Evolutionary conservation across 2,329 filamentous ascomycete genomes (phyloP), one percentile per base, ranked within the genome.

Genomic region (Zelopaecilomyces penicillatus): DNA sequence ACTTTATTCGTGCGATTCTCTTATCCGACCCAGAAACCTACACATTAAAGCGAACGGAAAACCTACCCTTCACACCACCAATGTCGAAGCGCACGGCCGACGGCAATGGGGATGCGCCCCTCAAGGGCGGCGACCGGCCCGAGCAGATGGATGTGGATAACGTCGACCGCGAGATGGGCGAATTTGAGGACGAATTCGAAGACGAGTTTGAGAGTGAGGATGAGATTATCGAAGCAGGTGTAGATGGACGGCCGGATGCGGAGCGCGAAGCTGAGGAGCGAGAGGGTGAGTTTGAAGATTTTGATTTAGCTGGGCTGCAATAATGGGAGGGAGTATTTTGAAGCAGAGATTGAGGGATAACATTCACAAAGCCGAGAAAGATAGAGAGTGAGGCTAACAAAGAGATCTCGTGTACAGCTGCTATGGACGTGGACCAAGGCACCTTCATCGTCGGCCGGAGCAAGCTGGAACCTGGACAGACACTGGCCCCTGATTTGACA

Each of bases 151-250:
- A 84, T 47, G 75, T 86, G 42, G 80, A 86, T 56, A 65, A 70
- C 54, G 65, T 69, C 52, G 62, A 69, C 52, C 70, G 71, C 59
- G 80, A 80, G 28, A 82, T 83, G 72, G 80, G 80, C 60, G 86
- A 97, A 54, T 97, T 94, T 52, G 93, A 95, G 61, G 93, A 96
- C 68, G 91, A 97, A 61, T 96, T 91, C 55, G 87, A 91, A 65
- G 87, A 91, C 58, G 87, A 91, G 61, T 91, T 85, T 55, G 90
- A 96, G 73, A 95, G 73, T 58, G 76, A 80, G 51, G 90, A 96
- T 63, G 90, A 97, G 65, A 87, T 97, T 42, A 69, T 96, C 48
- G 91, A 97, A 68, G 91, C 93, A 4, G 91, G 91, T 50, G 89
- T 96, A 9, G 91, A 96, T 62, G 91, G 91, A 12, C 73, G 89